Conservation (phyloP, 106 monocot genomes). For the Allium fistulosum region DNA sequence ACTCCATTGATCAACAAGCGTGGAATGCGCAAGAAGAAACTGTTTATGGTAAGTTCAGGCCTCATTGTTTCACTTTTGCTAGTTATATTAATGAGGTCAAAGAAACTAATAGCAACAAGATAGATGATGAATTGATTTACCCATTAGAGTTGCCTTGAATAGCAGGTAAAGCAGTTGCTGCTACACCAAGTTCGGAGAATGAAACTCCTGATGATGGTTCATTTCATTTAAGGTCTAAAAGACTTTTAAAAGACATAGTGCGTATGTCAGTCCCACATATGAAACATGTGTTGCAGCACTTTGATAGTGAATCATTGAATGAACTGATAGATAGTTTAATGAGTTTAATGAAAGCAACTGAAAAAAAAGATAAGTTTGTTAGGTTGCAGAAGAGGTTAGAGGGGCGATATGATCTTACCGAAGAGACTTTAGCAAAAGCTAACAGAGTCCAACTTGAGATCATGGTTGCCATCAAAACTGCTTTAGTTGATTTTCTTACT, state of each 20-base stretch:
- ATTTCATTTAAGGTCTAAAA: conserved; percentile 25
- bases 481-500: conserved; percentile 31
- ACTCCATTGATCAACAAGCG: conserved; percentile 48
- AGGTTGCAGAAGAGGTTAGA: conserved; percentile 59
- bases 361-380: conserved; percentile 49
- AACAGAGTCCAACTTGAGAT: conserved; percentile 72
- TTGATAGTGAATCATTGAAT: conserved; percentile 32
- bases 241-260: conserved; percentile 40
- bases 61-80: conserved; percentile 54
- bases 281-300: conserved; percentile 33
- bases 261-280: conserved; percentile 32
- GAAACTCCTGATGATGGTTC: conserved; percentile 12
- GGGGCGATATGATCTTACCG: conserved; percentile 63
- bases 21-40: conserved; percentile 88
- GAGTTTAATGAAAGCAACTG: conserved; percentile 14
- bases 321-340: conserved; percentile 32
- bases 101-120: conserved; percentile 12
- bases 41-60: conserved; percentile 85
- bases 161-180: conserved; percentile 6
- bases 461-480: conserved; percentile 74
- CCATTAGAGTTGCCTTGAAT: conserved; percentile 61
- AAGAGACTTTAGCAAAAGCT: conserved; percentile 43
- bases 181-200: conserved; percentile 26
- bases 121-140: conserved; percentile 54
- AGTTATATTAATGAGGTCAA: conserved; percentile 19